Conservation (phyloP, 176 grass and related monocot species). For the Carex kokanica region DNA sequence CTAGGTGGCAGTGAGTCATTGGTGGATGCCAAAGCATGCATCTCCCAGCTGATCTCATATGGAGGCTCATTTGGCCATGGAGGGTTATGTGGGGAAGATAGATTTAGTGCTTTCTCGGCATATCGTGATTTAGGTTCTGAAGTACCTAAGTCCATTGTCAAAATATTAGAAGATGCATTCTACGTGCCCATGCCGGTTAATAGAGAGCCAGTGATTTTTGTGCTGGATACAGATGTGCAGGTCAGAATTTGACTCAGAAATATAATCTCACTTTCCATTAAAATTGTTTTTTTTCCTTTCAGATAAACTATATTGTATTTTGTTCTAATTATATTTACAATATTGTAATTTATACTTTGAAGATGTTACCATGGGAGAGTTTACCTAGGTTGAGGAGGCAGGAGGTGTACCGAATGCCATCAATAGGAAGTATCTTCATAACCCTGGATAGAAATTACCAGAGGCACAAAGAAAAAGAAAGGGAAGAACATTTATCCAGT, state of each 20-base stretch:
- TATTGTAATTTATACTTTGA: not conserved
- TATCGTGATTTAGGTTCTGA: slow-evolving; percentile 33
- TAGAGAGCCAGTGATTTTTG: slow-evolving; percentile 74
- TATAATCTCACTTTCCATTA: not conserved
- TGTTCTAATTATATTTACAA: too few relatives aligned
- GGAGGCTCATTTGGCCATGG: slow-evolving; percentile 76
- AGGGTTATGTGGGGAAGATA: slow-evolving; percentile 56
- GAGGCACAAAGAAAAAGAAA: slow-evolving; percentile 24
- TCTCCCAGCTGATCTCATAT: slow-evolving; percentile 58
- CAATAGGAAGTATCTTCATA: slow-evolving; percentile 49
- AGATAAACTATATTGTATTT: slow-evolving; percentile 5
- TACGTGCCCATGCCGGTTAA: slow-evolving; percentile 27
- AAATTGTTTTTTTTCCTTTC: not conserved
- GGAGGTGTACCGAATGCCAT: slow-evolving; percentile 88
- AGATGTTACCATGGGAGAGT: slow-evolving; percentile 97
- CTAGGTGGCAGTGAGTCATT: slow-evolving; percentile 45
- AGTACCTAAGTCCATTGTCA: slow-evolving; percentile 24
- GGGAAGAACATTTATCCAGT: not conserved
- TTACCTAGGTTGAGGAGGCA: slow-evolving; percentile 70
- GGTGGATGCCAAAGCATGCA: slow-evolving; percentile 58
- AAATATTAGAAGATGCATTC: slow-evolving; percentile 35
- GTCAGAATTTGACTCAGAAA: slow-evolving; percentile 30
- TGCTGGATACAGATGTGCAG: slow-evolving; percentile 75
- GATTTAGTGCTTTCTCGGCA: slow-evolving; percentile 44
- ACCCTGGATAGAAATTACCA: slow-evolving; percentile 44